Percentiles rank a stretch among this genome's conserved stretches.
Conservation (phyloP, 2,329 filamentous ascomycete genomes). For the Hymenoscyphus infarciens region DNA sequence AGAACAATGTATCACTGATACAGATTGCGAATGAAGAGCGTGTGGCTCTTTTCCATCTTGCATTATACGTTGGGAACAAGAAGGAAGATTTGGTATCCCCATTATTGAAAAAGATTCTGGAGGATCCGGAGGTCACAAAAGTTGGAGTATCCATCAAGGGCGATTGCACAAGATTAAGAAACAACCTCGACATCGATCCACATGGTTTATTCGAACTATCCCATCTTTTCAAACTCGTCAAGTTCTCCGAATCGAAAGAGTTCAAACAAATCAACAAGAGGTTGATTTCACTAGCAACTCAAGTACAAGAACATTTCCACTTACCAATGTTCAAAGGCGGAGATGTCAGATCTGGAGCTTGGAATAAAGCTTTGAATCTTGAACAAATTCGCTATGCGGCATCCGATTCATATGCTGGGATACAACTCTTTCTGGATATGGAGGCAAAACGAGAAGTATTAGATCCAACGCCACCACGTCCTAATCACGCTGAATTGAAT, state of each 20-base stretch:
- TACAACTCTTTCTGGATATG: constrained; percentile 69
- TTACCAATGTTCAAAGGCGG: constrained; percentile 73
- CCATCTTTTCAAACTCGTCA: constrained; percentile 76
- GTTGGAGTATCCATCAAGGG: constrained; percentile 72
- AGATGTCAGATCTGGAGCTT: constrained; percentile 67
- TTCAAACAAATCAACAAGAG: constrained; percentile 60
- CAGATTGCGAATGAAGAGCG: constrained; percentile 75
- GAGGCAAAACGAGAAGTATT: constrained; percentile 65
- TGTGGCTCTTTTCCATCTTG: constrained; percentile 79
- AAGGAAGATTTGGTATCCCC: constrained; percentile 62
- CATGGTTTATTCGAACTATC: constrained; percentile 75
- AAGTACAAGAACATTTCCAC: constrained; percentile 67
- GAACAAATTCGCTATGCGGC: constrained; percentile 73
- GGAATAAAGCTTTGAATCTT: constrained; percentile 60
- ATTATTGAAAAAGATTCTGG: constrained; percentile 67
- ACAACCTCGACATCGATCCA: constrained; percentile 61
- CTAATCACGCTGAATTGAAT: constrained; percentile 64
- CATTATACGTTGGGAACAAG: constrained; percentile 50
- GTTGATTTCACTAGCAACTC: constrained; percentile 62
- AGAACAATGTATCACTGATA: constrained; percentile 73
- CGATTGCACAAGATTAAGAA: constrained; percentile 65
- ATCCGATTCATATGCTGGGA: constrained; percentile 76
- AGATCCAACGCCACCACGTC: constrained; percentile 66
- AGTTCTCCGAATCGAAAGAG: constrained; percentile 49
- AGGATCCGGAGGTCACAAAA: constrained; percentile 67